These are phyloP conservation scores for Xylaria sp. DNA, from an alignment of 2,329 filamentous ascomycete species.

Conservation along the genomic window DNA sequence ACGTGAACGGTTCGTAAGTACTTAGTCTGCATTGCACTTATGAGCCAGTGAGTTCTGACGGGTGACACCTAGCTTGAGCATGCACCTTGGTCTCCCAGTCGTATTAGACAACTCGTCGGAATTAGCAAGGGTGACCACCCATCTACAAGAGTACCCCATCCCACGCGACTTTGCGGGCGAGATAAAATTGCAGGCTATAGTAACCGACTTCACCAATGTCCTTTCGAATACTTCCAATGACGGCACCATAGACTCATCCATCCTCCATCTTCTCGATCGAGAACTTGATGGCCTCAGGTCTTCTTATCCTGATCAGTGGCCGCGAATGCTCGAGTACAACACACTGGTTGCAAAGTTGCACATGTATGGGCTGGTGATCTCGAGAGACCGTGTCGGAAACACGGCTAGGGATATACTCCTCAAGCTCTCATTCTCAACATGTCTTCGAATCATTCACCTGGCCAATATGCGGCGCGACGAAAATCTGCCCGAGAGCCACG, in stretches of 20 bases:
- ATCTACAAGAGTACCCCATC: constrained; percentile 32
- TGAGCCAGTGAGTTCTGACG: not conserved
- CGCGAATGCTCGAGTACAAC: constrained; percentile 32
- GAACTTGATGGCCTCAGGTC: constrained; percentile 37
- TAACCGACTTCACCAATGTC: constrained; percentile 37
- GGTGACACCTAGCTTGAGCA: constrained; percentile 32
- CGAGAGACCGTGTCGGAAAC: constrained; percentile 25
- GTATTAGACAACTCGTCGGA: constrained; percentile 38
- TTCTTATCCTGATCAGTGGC: constrained; percentile 35
- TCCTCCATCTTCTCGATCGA: constrained; percentile 39
- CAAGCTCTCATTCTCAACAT: constrained; percentile 35
- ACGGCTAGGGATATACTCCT: constrained; percentile 37
- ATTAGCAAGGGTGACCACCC: constrained; percentile 33
- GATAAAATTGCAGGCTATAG: constrained; percentile 36
- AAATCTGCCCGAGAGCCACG: constrained; percentile 15
- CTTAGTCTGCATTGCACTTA: not conserved
- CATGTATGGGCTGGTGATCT: constrained; percentile 39
- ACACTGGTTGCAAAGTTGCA: constrained; percentile 39
- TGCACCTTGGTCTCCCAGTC: constrained; percentile 40
- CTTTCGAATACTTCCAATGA: constrained; percentile 37
- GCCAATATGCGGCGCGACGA: constrained; percentile 32
- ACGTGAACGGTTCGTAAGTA: constrained; percentile 39
- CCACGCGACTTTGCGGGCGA: constrained; percentile 36
- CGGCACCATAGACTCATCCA: constrained; percentile 35
- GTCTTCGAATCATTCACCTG: constrained; percentile 39